Evolutionary conservation across 2,329 filamentous ascomycete genomes (phyloP), one percentile per base, ranked within the genome.

Genomic region (Pestalotiopsis sp.): DNA sequence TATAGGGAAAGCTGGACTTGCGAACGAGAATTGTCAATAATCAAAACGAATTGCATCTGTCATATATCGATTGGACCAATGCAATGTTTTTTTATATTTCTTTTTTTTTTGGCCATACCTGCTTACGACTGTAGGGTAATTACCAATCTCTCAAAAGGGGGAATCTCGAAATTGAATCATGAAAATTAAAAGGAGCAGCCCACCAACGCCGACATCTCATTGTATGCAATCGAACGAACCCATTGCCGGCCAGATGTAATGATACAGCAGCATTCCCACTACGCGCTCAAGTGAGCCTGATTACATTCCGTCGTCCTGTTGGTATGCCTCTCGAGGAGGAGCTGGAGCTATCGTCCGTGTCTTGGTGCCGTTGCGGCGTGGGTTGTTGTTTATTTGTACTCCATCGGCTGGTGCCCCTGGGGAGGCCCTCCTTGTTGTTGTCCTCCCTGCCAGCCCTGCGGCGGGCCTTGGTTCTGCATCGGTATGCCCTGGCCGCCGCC

Each of bases 401-500:
- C 20, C 69, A 70, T 70, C 17, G 64, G 66, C 65, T 70, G 61
- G 7, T 71, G 70, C 11, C 67, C 67, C 61, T 67, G 70, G 1
- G 70, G 73, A 66, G 25, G 65, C 31, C 49, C 45, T 25, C 52
- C 65, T 52, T 31, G 68, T 6, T 66, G 66, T 68, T 68, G 69
- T 1, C 70, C 73, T 67, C 70, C 77, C 17, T 36, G 25, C 71
- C 79, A 80, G 23, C 81, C 80, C 23, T 78, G 81, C 23, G 72
- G 78, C 73, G 79, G 79, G 14, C 74, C 73, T 56, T 78, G 77
- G 64, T 78, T 76, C 67, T 80, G 77, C 75, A 83, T 76, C 2
- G 79, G 80, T 36, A 82, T 73, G 36, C 71, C 74, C 27, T 74
- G 72, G 0, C 77, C 79, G n/a, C 80, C 82, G 40, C 82, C 82